A percentile compares a stretch with the other conserved stretches of the same genome.
These are phyloP conservation scores for Entomortierella lignicola DNA, from an alignment of 192 early-diverging fungal genomes.

Conservation along the genomic window DNA sequence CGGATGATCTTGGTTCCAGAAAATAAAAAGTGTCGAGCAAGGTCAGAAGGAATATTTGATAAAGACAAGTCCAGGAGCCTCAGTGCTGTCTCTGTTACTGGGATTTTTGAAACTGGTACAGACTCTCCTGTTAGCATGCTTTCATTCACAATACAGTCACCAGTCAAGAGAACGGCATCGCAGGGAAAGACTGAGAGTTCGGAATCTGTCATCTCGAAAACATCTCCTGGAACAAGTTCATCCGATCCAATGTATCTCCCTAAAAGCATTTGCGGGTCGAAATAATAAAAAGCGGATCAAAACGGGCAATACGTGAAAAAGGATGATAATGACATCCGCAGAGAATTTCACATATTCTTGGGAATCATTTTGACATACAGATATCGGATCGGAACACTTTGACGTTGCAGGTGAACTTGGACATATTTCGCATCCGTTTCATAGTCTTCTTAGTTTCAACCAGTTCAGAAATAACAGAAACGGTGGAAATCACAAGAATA, in stretches of 20 bases:
- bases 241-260: constrained; percentile 63
- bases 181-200: constrained; percentile 81
- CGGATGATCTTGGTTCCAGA: constrained; percentile 94
- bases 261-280: constrained; percentile 8
- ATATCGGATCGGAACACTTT: constrained; percentile 71
- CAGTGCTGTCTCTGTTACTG: constrained; percentile 75
- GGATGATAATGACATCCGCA: neutral
- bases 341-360: neutral
- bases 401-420: constrained; percentile 84
- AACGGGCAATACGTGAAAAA: constrained; percentile 26
- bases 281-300: constrained; percentile 4
- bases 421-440: constrained; percentile 83
- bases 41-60: constrained; percentile 78
- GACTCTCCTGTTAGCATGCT: constrained; percentile 98
- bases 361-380: constrained; percentile 54
- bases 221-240: constrained; percentile 94
- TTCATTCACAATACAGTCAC: constrained; percentile 98
- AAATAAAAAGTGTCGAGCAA: constrained; percentile 90
- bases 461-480: constrained; percentile 82
- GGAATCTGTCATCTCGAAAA: constrained; percentile 82
- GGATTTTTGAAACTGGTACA: constrained; percentile 91
- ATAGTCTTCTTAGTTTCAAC: constrained; percentile 85
- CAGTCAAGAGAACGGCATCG: constrained; percentile 91
- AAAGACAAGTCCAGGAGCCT: constrained; percentile 74
- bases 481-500: constrained; percentile 88